Percentiles rank a stretch among this genome's conserved stretches.
Evolutionary conservation across 352 stramenopile genomes (phyloP).

Genomic region (Globisporangium apiculatum): DNA sequence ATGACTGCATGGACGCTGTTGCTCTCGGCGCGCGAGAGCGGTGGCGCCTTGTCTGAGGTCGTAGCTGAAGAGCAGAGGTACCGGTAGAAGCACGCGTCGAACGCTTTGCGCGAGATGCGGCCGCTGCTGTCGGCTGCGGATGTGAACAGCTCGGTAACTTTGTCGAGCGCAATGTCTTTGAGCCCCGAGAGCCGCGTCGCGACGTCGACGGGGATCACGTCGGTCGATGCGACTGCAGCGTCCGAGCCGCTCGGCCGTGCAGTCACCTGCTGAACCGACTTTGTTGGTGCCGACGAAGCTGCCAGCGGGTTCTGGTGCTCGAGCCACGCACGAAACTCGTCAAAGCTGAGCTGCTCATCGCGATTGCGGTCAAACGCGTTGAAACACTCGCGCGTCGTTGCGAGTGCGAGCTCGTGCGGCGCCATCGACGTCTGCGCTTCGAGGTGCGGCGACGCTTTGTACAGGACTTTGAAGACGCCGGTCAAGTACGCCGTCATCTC

Average conservation of each 20-base stretch:
- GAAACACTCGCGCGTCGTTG: conserved; percentile 77
- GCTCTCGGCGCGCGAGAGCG: conserved; percentile 36
- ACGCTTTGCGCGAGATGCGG: conserved; percentile 54
- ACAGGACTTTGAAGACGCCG: conserved; percentile 82
- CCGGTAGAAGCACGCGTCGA: conserved; percentile 74
- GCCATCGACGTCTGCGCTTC: conserved; percentile 41
- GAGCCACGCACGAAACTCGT: conserved; percentile 77
- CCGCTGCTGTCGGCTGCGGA: conserved; percentile 36
- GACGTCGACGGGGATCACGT: conserved; percentile 53
- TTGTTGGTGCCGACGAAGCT: neutral
- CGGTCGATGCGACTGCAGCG: neutral
- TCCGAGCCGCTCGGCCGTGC: neutral
- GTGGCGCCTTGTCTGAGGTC: conserved; percentile 12
- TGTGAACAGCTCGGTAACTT: conserved; percentile 51
- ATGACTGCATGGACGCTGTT: conserved; percentile 65
- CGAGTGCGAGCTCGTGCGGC: conserved; percentile 57
- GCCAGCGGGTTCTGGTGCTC: conserved; percentile 36
- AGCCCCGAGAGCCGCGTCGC: conserved; percentile 68
- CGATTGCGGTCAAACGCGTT: conserved; percentile 61
- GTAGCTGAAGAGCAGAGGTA: conserved; percentile 35
- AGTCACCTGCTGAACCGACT: neutral
- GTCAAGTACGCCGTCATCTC: conserved; percentile 85
- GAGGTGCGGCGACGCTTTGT: conserved; percentile 70
- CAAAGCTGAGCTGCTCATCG: conserved; percentile 71
- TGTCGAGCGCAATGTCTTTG: conserved; percentile 50